Evolutionary conservation across 1,284 basidiomycete species (phyloP).

Genomic region (Rhizoctonia solani): DNA sequence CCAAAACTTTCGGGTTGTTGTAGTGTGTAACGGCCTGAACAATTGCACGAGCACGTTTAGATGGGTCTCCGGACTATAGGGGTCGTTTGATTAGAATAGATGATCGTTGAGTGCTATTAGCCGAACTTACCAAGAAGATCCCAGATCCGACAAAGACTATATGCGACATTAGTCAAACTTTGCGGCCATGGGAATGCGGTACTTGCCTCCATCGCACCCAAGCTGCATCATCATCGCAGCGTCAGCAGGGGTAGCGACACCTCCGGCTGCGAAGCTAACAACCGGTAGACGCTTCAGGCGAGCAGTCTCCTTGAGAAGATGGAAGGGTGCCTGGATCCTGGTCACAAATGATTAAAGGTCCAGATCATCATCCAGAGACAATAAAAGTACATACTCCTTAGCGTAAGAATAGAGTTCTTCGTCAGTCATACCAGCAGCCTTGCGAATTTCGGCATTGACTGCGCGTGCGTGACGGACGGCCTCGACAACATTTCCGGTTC

Average conservation of each 20-base stretch:
- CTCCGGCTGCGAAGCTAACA: conserved; percentile 95
- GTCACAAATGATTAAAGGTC: background rate
- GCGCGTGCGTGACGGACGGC: conserved; percentile 91
- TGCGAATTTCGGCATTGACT: conserved; percentile 79
- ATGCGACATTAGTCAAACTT: conserved; percentile 30
- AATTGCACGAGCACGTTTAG: conserved; percentile 93
- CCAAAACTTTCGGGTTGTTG: conserved; percentile 87
- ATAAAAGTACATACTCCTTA: conserved; percentile 68
- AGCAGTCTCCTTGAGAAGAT: conserved; percentile 95
- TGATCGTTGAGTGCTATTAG: background rate
- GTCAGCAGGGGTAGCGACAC: conserved; percentile 95
- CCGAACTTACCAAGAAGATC: conserved; percentile 78
- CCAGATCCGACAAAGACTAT: conserved; percentile 92
- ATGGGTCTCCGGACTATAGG: conserved; percentile 85
- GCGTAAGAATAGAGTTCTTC: conserved; percentile 96
- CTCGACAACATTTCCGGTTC: conserved; percentile 97
- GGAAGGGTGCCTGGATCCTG: conserved; percentile 87
- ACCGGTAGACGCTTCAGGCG: conserved; percentile 92
- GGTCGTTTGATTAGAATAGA: conserved; percentile 29
- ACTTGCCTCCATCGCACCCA: conserved; percentile 91
- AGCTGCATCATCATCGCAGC: conserved; percentile 99
- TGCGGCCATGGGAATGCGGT: conserved; percentile 28
- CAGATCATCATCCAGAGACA: too few relatives aligned
- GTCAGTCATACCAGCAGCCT: conserved; percentile 84
- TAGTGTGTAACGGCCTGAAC: conserved; percentile 98